Percentiles rank a stretch among this genome's conserved stretches.
Conservation (phyloP, 2,329 filamentous ascomycete genomes). For the Phialemonium atrogriseum region DNA sequence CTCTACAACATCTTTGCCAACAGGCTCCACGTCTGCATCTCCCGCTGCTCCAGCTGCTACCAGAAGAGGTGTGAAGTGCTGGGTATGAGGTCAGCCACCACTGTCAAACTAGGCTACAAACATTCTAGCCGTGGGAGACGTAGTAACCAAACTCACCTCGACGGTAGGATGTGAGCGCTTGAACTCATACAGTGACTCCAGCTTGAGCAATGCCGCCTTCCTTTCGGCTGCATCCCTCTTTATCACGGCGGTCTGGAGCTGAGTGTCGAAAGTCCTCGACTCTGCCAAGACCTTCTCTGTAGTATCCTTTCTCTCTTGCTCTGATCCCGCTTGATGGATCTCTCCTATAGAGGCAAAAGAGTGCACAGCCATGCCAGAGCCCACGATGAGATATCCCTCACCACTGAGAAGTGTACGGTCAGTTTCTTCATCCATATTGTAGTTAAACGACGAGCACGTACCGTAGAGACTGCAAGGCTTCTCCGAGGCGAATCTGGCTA, state of each 20-base stretch:
- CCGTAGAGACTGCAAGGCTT: constrained; percentile 11
- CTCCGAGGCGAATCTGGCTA: constrained; percentile 13
- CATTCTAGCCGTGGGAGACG: not conserved
- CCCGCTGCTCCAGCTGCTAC: constrained; percentile 14
- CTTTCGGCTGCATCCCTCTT: constrained; percentile 8
- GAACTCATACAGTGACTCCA: constrained; percentile 11
- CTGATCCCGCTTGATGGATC: constrained; percentile 8
- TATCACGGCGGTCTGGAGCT: constrained; percentile 9
- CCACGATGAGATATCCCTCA: constrained; percentile 12
- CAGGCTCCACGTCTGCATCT: constrained; percentile 8
- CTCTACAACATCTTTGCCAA: constrained; percentile 12
- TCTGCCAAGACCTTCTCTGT: constrained; percentile 9
- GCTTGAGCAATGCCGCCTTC: constrained; percentile 7
- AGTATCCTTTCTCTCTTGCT: constrained; percentile 5
- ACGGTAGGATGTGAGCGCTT: constrained; percentile 13
- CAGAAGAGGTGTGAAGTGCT: constrained; percentile 14
- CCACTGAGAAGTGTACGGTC: too few relatives aligned
- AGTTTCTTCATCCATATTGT: too few relatives aligned
- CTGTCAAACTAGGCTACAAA: too few relatives aligned
- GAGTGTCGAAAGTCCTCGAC: constrained; percentile 12
- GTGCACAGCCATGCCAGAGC: constrained; percentile 15
- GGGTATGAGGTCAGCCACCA: not conserved
- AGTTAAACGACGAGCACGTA: not conserved
- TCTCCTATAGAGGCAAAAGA: constrained; percentile 12
- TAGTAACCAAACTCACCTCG: constrained; percentile 5